Evolutionary conservation across 129 eudicot species (phyloP).

Genomic region (Pulicaria dysenterica): DNA sequence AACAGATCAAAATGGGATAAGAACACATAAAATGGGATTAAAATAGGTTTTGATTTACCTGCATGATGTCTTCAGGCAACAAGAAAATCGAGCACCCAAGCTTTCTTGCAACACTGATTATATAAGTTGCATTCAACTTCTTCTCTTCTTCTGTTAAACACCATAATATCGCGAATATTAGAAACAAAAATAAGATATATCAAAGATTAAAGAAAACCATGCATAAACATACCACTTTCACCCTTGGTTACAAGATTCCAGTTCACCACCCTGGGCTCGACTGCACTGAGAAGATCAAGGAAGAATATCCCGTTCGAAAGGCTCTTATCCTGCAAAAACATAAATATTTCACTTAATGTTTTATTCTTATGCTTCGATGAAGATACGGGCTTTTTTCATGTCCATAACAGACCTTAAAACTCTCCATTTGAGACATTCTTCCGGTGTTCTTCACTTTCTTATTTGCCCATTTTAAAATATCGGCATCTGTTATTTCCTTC

Average conservation of each 20-base stretch:
- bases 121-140: slow-evolving; percentile 92
- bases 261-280: slow-evolving; percentile 91
- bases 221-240: slow-evolving; percentile 63
- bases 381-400: background rate
- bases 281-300: slow-evolving; percentile 89
- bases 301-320: slow-evolving; percentile 87
- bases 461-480: slow-evolving; percentile 88
- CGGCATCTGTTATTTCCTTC: slow-evolving; percentile 81
- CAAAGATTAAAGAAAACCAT: background rate
- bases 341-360: background rate
- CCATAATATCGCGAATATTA: background rate
- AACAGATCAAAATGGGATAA: background rate
- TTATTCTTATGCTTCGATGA: background rate
- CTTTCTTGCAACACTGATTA: slow-evolving; percentile 93
- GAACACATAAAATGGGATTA: background rate
- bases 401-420: slow-evolving; percentile 64
- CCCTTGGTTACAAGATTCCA: slow-evolving; percentile 99
- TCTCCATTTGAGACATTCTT: slow-evolving; percentile 75
- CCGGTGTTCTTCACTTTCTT: slow-evolving; percentile 72
- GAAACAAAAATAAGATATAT: background rate
- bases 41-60: slow-evolving; percentile 55
- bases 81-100: slow-evolving; percentile 94
- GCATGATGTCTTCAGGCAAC: slow-evolving; percentile 96
- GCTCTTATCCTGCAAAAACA: slow-evolving; percentile 66
- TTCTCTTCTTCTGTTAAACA: slow-evolving; percentile 76